Conservation (phyloP, 306 rosid species). For the Mimosa pudica region DNA sequence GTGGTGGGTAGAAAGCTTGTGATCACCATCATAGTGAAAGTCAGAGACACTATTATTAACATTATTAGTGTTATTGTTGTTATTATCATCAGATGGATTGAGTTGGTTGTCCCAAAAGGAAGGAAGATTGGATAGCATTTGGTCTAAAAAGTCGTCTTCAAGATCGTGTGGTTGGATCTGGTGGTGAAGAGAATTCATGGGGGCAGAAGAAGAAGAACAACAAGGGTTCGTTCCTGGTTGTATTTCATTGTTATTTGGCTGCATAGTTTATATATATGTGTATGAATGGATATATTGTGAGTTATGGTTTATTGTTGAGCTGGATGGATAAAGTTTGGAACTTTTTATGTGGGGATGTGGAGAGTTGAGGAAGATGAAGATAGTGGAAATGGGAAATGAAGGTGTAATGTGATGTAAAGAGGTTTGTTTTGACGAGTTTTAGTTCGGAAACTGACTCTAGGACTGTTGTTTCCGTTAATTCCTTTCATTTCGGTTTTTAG, state of each 20-base stretch:
- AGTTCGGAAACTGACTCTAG: not conserved
- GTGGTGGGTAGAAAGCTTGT: slow-evolving; percentile 75
- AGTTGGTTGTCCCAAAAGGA: slow-evolving; percentile 57
- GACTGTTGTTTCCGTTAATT: too few species aligned
- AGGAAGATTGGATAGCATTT: slow-evolving; percentile 76
- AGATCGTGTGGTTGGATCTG: slow-evolving; percentile 37
- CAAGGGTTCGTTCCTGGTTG: slow-evolving; percentile 62
- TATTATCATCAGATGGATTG: slow-evolving; percentile 9
- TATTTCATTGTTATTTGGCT: slow-evolving; percentile 72
- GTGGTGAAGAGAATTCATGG: slow-evolving; percentile 58
- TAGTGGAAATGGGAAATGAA: not conserved
- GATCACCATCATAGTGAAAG: slow-evolving; percentile 61
- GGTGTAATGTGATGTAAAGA: not conserved
- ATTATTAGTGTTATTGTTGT: slow-evolving; percentile 18
- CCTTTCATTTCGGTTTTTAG: not conserved
- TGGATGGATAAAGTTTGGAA: not conserved
- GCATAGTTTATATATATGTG: slow-evolving; percentile 39
- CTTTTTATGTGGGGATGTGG: not conserved
- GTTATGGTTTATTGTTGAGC: not conserved
- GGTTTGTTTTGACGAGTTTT: not conserved
- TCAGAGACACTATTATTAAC: slow-evolving; percentile 28
- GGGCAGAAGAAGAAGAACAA: slow-evolving; percentile 1
- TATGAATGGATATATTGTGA: not conserved
- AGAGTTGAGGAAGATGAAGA: not conserved
- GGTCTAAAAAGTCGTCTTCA: slow-evolving; percentile 89